These are phyloP conservation scores for Trichocomaceae sp. DNA, from an alignment of 2,329 filamentous ascomycete species.

Conservation along the genomic window DNA sequence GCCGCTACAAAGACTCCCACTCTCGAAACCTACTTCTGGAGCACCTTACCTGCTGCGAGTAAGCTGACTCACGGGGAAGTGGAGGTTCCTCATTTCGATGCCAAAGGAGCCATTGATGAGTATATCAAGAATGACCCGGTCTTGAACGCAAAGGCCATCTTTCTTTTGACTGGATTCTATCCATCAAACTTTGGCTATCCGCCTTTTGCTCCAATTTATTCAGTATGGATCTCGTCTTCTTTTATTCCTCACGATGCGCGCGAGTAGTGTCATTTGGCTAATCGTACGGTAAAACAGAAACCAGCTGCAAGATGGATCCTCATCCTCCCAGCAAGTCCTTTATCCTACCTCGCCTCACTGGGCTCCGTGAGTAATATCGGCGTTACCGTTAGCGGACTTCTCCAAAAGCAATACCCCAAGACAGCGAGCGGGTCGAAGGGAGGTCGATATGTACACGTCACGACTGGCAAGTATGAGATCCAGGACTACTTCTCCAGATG, in stretches of 20 bases:
- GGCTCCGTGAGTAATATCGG: constrained; percentile 3
- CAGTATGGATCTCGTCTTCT: background rate
- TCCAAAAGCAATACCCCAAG: background rate
- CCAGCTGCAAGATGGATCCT: background rate
- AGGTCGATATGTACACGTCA: constrained; percentile 6
- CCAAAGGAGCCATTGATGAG: constrained; percentile 4
- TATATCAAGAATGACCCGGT: constrained; percentile 4
- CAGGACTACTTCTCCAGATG: constrained; percentile 2
- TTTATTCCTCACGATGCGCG: background rate
- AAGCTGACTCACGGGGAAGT: constrained; percentile 39
- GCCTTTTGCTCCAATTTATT: constrained; percentile 6
- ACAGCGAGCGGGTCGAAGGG: background rate
- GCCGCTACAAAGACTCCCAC: constrained; percentile 36
- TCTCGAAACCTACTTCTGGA: constrained; percentile 44
- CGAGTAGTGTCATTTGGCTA: background rate
- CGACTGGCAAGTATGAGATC: constrained; percentile 5
- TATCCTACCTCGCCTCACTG: background rate
- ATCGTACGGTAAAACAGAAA: background rate
- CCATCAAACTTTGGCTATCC: constrained; percentile 2
- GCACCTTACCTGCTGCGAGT: constrained; percentile 43
- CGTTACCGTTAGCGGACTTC: background rate
- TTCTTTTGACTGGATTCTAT: constrained; percentile 9
- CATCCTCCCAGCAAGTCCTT: background rate
- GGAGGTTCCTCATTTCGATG: constrained; percentile 7
- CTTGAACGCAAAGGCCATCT: constrained; percentile 1